Base-by-base conservation (phyloP, 2,329 filamentous ascomycete species). In the Sporothrix phasma region DNA sequence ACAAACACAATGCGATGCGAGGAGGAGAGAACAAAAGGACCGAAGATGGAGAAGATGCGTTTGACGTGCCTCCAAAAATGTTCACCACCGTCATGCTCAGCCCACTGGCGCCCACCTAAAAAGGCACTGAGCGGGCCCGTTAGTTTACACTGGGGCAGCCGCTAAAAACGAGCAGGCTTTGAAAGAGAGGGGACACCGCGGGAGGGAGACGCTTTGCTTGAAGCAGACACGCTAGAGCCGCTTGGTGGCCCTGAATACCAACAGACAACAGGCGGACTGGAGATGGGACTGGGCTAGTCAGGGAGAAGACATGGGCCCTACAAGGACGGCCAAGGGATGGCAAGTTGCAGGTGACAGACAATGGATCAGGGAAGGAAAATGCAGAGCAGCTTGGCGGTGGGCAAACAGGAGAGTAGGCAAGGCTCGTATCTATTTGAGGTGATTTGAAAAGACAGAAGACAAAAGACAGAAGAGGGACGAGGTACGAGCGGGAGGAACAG, bases 31-130 rank as follows among this genome's bases (percentile, higher is more conserved):
- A 51, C 39, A 39, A 65, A 19, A 58, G 22, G 22, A 45, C 46
- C n/a, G 8, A 13, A 13, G 58, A 56, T 56, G 56, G 47, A 43
- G 29, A 41, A 62, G 45, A 45, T 19, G 31, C 37, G 41, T 31
- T 65, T 29, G 51, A 61, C 24, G 51, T 46, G 58, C 34, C 56
- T 66, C 26, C 31, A 64, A 68, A 67, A 64, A 54, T 51, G 61
- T 64, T 60, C 24, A 59, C 56, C 59, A 49, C 60, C 56, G 66
- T 66, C 60, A 67, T 65, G 59, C 62, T 64, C 60, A 64, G 64
- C 60, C 66, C 60, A 62, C 59, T 62, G 49, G 58, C 37, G 29
- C 15, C 5, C 17, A 37, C 11, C 8, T 49, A 37, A 61, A 60
- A 53, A 26, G 29, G 45, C 22, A 24, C 26, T 45, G 46, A 64